Percentiles rank a stretch among this genome's conserved stretches.
These are phyloP conservation scores for Ramalina intermedia DNA, from an alignment of 495 filamentous ascomycete species.

Conservation along the genomic window DNA sequence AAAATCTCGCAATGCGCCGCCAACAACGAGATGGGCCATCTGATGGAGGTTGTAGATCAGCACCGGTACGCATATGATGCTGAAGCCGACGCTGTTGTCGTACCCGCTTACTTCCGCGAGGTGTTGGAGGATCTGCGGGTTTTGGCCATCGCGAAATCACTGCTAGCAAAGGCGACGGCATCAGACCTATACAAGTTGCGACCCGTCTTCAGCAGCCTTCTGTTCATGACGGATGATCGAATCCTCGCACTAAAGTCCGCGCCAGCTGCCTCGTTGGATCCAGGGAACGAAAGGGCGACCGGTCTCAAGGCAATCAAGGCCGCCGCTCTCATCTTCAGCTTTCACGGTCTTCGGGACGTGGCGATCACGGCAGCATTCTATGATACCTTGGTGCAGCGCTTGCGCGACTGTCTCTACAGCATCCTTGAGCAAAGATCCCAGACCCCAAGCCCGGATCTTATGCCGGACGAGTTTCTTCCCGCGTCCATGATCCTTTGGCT, in stretches of 20 bases:
- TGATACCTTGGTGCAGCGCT: background rate
- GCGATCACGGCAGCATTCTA: background rate
- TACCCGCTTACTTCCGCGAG: background rate
- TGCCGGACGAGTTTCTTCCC: background rate
- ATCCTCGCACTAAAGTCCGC: background rate
- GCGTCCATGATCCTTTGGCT: background rate
- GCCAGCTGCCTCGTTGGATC: background rate
- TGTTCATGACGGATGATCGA: background rate
- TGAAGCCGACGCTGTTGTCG: background rate
- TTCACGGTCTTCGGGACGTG: background rate
- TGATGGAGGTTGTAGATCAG: background rate
- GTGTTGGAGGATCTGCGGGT: background rate
- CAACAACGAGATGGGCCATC: background rate
- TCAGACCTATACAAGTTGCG: background rate
- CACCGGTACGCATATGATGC: too few species aligned
- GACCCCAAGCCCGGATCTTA: background rate
- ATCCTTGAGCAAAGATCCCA: background rate
- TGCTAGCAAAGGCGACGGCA: background rate
- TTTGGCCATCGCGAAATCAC: background rate
- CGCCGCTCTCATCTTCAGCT: slow-evolving; percentile 1
- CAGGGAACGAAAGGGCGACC: background rate
- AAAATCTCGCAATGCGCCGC: background rate
- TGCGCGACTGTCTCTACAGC: background rate
- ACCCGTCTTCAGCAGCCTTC: background rate
- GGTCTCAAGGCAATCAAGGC: background rate